phyloP scores from a whole-genome alignment of 75 land plant genomes.

The Gnetum montanum region DNA sequence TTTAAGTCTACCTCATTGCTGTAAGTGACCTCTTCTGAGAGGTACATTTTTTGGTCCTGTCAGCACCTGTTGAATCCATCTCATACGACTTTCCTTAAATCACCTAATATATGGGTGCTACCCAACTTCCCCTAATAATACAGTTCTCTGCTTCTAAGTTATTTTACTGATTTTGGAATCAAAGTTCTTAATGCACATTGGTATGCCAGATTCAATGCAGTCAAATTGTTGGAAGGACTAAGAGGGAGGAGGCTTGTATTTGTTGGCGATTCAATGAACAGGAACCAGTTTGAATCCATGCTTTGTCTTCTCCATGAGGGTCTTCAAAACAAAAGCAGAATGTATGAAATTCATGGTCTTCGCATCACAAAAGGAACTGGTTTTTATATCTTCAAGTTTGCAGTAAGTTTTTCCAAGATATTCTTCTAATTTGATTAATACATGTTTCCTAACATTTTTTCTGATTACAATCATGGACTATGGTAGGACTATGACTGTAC shows the following conservation, averaged over 20 bases:
- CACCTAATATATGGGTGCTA: too few species aligned
- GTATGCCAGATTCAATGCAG: constrained; percentile 62
- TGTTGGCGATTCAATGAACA: constrained; percentile 74
- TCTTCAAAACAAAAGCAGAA: constrained; percentile 46
- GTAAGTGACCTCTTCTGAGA: too few species aligned
- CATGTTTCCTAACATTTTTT: too few species aligned
- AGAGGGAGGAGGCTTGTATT: constrained; percentile 67
- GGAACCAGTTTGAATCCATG: constrained; percentile 86
- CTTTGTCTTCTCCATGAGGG: constrained; percentile 65
- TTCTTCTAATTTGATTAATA: too few species aligned
- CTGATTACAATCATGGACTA: neutral
- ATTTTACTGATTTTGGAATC: too few species aligned
- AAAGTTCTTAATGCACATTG: too few species aligned
- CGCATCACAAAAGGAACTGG: constrained; percentile 76
- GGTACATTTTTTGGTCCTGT: too few species aligned
- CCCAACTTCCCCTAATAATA: too few species aligned
- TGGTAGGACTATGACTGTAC: constrained; percentile 66
- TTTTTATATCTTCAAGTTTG: constrained; percentile 50
- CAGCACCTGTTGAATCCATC: too few species aligned
- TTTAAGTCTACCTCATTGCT: too few species aligned
- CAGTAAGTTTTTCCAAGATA: constrained; percentile 17
- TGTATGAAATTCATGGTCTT: constrained; percentile 63
- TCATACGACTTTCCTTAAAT: too few species aligned
- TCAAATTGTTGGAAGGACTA: constrained; percentile 55
- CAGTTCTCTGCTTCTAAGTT: neutral